A percentile compares a stretch with the other conserved stretches of the same genome.
Conservation (phyloP, 1,139 yeast genomes). For the Scheffersomyces cryptocercus region DNA sequence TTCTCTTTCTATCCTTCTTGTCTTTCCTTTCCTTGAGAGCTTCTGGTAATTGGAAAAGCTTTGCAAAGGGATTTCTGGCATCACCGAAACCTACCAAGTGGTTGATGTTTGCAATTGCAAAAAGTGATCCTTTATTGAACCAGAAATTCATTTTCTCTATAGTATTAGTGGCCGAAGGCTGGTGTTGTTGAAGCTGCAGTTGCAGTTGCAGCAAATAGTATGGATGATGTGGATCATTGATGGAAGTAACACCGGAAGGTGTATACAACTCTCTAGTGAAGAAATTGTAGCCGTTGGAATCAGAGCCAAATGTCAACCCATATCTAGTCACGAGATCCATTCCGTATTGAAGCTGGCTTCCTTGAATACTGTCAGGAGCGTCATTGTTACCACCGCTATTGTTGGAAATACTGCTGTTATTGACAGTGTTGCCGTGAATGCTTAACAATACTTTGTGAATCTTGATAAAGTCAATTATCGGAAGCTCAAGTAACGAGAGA, state of each 20-base stretch:
- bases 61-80: slow-evolving; percentile 71
- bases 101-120: slow-evolving; percentile 73
- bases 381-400: slow-evolving; percentile 10
- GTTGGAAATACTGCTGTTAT: slow-evolving; percentile 10
- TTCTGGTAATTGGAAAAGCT: slow-evolving; percentile 67
- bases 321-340: slow-evolving; percentile 67
- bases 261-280: slow-evolving; percentile 54
- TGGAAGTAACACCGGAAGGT: slow-evolving; percentile 29
- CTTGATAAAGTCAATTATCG: slow-evolving; percentile 65
- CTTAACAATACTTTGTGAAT: slow-evolving; percentile 61
- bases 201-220: slow-evolving; percentile 31
- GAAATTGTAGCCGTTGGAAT: slow-evolving; percentile 64
- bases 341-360: slow-evolving; percentile 50
- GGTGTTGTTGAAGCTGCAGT: slow-evolving; percentile 15
- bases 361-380: slow-evolving; percentile 34
- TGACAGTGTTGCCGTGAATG: slow-evolving; percentile 46
- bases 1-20: slow-evolving; percentile 65
- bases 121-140: slow-evolving; percentile 72
- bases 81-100: slow-evolving; percentile 79
- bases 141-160: slow-evolving; percentile 67
- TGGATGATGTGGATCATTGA: slow-evolving; percentile 33
- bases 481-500: slow-evolving; percentile 55
- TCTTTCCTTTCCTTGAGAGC: slow-evolving; percentile 71
- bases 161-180: slow-evolving; percentile 30
- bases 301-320: slow-evolving; percentile 71